These are phyloP conservation scores for Phytophthora fragariae DNA, from an alignment of 352 stramenopile genomes.

Conservation along the genomic window DNA sequence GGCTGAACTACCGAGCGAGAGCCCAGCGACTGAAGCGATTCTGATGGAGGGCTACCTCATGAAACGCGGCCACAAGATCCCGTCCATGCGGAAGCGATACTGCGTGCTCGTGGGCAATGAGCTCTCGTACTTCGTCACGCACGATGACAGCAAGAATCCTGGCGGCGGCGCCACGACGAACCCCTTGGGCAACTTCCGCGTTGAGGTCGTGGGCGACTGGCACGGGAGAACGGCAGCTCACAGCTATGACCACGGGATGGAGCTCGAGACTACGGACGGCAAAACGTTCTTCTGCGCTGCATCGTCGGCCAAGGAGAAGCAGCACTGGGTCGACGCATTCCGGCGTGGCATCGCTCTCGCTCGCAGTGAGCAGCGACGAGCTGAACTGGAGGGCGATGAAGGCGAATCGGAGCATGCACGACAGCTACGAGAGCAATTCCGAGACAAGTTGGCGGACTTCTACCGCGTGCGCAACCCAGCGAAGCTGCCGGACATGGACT, in stretches of 20 bases:
- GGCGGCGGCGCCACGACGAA: constrained; percentile 34
- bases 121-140: constrained; percentile 71
- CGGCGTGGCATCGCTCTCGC: constrained; percentile 54
- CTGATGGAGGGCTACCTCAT: constrained; percentile 83
- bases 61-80: constrained; percentile 75
- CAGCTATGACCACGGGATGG: constrained; percentile 66
- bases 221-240: constrained; percentile 66
- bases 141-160: constrained; percentile 70
- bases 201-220: constrained; percentile 74
- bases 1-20: neutral
- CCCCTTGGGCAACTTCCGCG: constrained; percentile 46
- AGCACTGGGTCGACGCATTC: constrained; percentile 69
- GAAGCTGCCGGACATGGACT: constrained; percentile 59
- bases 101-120: constrained; percentile 64
- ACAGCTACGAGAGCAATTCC: constrained; percentile 38
- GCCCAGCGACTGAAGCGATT: constrained; percentile 25
- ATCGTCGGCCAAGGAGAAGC: constrained; percentile 58
- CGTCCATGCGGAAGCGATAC: constrained; percentile 82
- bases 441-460: constrained; percentile 54
- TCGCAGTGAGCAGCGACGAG: constrained; percentile 25
- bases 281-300: constrained; percentile 82
- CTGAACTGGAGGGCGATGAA: constrained; percentile 1
- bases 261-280: constrained; percentile 70
- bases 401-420: constrained; percentile 29
- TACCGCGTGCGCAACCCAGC: constrained; percentile 65